Conservation (phyloP, 495 filamentous ascomycete genomes). For the Neurospora hispaniola region DNA sequence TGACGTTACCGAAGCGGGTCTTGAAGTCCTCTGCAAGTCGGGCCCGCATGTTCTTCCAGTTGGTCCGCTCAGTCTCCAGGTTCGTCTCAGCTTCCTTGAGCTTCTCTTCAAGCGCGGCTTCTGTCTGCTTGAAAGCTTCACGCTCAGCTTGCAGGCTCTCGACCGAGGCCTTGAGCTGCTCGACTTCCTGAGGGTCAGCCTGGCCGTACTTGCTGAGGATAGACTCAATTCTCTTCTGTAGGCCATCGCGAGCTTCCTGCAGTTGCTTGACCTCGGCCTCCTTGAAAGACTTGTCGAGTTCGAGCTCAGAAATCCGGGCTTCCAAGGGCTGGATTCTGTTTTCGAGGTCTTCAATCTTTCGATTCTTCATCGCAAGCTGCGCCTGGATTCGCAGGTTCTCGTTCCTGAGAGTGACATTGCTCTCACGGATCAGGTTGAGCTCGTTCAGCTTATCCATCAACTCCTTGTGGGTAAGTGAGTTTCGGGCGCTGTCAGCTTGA, state of each 20-base stretch:
- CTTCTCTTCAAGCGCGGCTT: conserved; percentile 48
- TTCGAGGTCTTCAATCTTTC: conserved; percentile 62
- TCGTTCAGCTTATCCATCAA: conserved; percentile 90
- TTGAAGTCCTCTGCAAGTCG: conserved; percentile 41
- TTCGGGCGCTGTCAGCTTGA: conserved; percentile 61
- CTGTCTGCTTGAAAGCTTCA: conserved; percentile 50
- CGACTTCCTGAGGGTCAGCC: conserved; percentile 83
- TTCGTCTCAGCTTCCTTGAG: conserved; percentile 33
- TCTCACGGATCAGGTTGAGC: conserved; percentile 89
- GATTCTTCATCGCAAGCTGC: conserved; percentile 60
- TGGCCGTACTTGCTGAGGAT: conserved; percentile 94
- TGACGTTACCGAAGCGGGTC: conserved; percentile 26
- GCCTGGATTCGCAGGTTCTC: conserved; percentile 70
- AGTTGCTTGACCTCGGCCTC: conserved; percentile 79
- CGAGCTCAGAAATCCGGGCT: conserved; percentile 63
- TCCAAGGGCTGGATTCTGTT: conserved; percentile 74
- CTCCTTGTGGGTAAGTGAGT: conserved; percentile 66
- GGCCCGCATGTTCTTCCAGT: conserved; percentile 30
- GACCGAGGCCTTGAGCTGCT: conserved; percentile 62
- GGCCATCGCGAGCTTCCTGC: conserved; percentile 77
- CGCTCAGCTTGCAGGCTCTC: conserved; percentile 58
- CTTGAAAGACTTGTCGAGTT: conserved; percentile 65
- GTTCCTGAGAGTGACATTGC: conserved; percentile 74
- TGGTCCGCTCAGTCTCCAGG: conserved; percentile 33
- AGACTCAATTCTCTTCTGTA: conserved; percentile 86